These are phyloP conservation scores for Ogataea nitratoaversa DNA, from an alignment of 805 yeast species.

Conservation along the genomic window DNA sequence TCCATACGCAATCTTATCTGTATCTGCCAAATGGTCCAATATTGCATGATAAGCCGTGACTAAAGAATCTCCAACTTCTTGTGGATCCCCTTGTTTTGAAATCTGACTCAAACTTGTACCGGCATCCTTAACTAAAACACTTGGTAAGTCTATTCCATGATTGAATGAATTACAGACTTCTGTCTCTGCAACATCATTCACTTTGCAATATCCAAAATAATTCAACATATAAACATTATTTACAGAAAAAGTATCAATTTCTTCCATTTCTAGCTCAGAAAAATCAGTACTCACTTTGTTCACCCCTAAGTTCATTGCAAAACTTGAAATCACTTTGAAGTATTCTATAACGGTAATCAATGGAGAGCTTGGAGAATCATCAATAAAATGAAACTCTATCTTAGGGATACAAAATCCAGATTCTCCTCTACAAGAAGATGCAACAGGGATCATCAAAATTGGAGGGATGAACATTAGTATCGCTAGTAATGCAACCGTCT, in stretches of 20 bases:
- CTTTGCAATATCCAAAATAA: constrained; percentile 46
- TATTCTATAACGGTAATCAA: constrained; percentile 37
- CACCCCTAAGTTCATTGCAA: constrained; percentile 41
- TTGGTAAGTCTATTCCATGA: constrained; percentile 42
- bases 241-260: constrained; percentile 42
- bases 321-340: constrained; percentile 39
- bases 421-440: constrained; percentile 31
- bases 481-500: constrained; percentile 17
- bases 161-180: constrained; percentile 33
- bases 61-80: constrained; percentile 37
- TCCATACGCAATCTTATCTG: constrained; percentile 15
- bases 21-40: constrained; percentile 24
- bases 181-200: constrained; percentile 19
- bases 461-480: constrained; percentile 25
- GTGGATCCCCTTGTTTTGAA: constrained; percentile 37
- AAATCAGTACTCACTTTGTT: constrained; percentile 9
- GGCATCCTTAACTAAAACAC: constrained; percentile 46
- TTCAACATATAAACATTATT: constrained; percentile 40
- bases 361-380: constrained; percentile 34
- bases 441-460: constrained; percentile 16
- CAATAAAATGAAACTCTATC: constrained; percentile 36
- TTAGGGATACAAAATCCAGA: constrained; percentile 39
- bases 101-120: constrained; percentile 41
- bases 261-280: constrained; percentile 19
- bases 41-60: constrained; percentile 36